These are phyloP conservation scores for Penicillium freii DNA, from an alignment of 2,329 filamentous ascomycete genomes.

Conservation along the genomic window DNA sequence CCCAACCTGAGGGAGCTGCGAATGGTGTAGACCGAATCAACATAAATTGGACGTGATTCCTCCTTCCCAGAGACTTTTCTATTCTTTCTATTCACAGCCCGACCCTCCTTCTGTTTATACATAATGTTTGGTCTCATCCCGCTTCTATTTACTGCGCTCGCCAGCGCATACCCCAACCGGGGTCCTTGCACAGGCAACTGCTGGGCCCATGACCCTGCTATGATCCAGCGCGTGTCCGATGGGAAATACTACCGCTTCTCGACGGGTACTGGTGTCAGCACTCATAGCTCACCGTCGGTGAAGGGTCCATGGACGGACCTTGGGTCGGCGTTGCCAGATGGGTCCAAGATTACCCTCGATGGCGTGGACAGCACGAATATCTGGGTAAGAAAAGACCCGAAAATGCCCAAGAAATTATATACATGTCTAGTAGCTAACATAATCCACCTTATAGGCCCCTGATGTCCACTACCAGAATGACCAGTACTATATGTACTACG, in stretches of 20 bases:
- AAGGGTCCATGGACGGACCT: constrained; percentile 52
- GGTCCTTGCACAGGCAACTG: constrained; percentile 35
- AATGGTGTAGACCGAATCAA: background rate
- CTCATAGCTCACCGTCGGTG: constrained; percentile 47
- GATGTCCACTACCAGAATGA: constrained; percentile 58
- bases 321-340: constrained; percentile 46
- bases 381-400: constrained; percentile 41
- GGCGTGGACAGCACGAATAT: constrained; percentile 44
- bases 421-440: background rate
- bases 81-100: background rate
- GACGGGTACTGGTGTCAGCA: constrained; percentile 51
- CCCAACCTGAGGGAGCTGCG: constrained; percentile 1
- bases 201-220: constrained; percentile 49
- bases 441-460: constrained; percentile 53
- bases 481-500: constrained; percentile 65
- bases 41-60: constrained; percentile 7
- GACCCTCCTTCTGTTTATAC: background rate
- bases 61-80: background rate
- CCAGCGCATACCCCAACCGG: constrained; percentile 30
- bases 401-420: background rate
- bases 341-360: constrained; percentile 44
- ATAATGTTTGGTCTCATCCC: constrained; percentile 26
- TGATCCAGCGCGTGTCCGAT: constrained; percentile 50
- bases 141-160: constrained; percentile 24
- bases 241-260: constrained; percentile 56